A percentile compares a stretch with the other conserved stretches of the same genome.
Conservation (phyloP, 352 stramenopile species). For the Phytophthora colocasiae region DNA sequence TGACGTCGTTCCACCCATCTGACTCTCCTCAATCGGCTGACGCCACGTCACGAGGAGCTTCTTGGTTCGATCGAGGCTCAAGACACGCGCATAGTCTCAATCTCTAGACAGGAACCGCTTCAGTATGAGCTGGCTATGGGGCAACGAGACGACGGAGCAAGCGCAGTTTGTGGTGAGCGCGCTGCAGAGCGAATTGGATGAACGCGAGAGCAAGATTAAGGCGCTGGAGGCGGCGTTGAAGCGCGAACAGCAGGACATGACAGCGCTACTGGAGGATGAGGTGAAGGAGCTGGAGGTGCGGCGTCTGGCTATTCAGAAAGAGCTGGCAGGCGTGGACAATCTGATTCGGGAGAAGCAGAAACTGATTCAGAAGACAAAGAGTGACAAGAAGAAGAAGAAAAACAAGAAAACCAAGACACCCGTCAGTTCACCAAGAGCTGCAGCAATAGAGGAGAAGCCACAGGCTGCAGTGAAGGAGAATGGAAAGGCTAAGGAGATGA, state of each 20-base stretch:
- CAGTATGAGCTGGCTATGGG: conserved; percentile 84
- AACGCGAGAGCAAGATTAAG: conserved; percentile 84
- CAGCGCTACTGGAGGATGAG: conserved; percentile 62
- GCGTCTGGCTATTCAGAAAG: conserved; percentile 42
- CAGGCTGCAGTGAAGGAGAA: conserved; percentile 6
- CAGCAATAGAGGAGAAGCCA: conserved; percentile 22
- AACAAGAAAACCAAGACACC: conserved; percentile 32
- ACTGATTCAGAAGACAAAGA: conserved; percentile 61
- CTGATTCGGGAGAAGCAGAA: conserved; percentile 75
- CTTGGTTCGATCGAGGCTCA: neutral
- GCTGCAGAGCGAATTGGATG: conserved; percentile 82
- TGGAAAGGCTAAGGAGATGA: conserved; percentile 12
- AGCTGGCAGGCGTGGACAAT: conserved; percentile 56
- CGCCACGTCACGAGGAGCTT: conserved; percentile 32
- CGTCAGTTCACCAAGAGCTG: conserved; percentile 19
- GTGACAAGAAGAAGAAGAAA: conserved; percentile 58
- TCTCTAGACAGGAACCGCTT: too few species aligned
- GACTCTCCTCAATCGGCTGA: conserved; percentile 23
- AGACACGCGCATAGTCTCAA: conserved; percentile 4
- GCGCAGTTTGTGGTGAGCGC: conserved; percentile 86
- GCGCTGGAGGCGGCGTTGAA: conserved; percentile 76
- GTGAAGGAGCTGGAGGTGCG: conserved; percentile 72
- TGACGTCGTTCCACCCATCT: conserved; percentile 19
- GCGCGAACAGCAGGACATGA: conserved; percentile 79
- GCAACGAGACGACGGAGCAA: conserved; percentile 87